Conservation (phyloP, 371 early-diverging fungal species). For the Capillidium rhysosporum region DNA sequence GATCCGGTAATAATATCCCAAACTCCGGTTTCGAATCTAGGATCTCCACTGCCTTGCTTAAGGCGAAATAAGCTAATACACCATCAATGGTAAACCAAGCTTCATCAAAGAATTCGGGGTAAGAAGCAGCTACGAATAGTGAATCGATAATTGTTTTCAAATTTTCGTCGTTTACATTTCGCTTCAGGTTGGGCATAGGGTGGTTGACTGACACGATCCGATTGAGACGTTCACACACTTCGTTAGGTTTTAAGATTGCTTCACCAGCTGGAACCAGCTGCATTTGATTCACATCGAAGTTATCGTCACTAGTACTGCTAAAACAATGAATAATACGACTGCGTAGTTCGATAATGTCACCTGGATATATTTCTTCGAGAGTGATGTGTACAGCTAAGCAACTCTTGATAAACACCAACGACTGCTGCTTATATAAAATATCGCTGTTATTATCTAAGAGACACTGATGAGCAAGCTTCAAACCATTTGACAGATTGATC, state of each 20-base stretch:
- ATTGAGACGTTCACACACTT: too few relatives aligned
- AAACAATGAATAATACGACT: neutral
- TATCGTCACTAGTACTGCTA: neutral
- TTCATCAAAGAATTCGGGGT: conserved; percentile 36
- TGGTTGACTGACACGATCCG: neutral
- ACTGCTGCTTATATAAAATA: neutral
- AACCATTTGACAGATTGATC: conserved; percentile 36
- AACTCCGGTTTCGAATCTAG: conserved; percentile 27
- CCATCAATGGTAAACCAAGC: conserved; percentile 43
- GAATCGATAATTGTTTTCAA: conserved; percentile 36
- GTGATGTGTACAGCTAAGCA: neutral
- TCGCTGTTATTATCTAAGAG: neutral
- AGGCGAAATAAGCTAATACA: conserved; percentile 50
- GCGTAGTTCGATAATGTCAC: neutral
- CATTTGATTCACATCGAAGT: neutral
- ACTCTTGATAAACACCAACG: neutral
- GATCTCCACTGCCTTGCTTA: conserved; percentile 45
- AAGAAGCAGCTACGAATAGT: conserved; percentile 40
- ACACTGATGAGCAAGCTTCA: conserved; percentile 25
- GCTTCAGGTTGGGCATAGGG: conserved; percentile 12
- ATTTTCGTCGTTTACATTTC: conserved; percentile 42
- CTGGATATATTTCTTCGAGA: neutral
- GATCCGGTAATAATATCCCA: neutral
- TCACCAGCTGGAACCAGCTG: too few relatives aligned
- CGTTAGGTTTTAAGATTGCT: too few relatives aligned